Conservation (phyloP, 2,329 filamentous ascomycete species). For the Aaosphaeria pasadenensis region DNA sequence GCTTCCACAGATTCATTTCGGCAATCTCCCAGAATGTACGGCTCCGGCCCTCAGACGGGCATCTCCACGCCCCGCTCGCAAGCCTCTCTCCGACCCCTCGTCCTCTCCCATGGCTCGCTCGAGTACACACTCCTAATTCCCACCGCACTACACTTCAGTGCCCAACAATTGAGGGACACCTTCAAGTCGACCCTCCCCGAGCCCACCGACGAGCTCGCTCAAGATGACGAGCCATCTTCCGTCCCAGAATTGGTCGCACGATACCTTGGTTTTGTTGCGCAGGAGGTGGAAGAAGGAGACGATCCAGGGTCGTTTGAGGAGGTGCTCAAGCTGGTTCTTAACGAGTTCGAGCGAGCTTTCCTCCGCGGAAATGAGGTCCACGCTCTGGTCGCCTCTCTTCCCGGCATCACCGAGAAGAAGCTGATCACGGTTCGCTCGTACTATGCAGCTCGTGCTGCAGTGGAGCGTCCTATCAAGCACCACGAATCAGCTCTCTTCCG, state of each 20-base stretch:
- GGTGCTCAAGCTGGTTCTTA: constrained; percentile 85
- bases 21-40: constrained; percentile 65
- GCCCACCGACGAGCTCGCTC: constrained; percentile 94
- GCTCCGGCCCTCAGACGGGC: constrained; percentile 87
- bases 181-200: constrained; percentile 82
- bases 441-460: constrained; percentile 81
- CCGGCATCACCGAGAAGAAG: constrained; percentile 92
- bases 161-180: constrained; percentile 86
- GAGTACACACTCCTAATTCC: constrained; percentile 96
- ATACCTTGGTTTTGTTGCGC: constrained; percentile 86
- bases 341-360: constrained; percentile 95
- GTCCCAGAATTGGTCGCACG: constrained; percentile 86
- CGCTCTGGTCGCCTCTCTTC: constrained; percentile 77
- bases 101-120: constrained; percentile 87
- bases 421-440: constrained; percentile 85
- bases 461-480: constrained; percentile 80
- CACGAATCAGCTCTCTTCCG: constrained; percentile 92
- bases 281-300: constrained; percentile 88
- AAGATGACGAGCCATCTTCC: constrained; percentile 98
- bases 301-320: constrained; percentile 90
- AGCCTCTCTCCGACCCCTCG: constrained; percentile 86
- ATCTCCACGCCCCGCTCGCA: constrained; percentile 95
- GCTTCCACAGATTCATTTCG: constrained; percentile 3
- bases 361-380: constrained; percentile 96
- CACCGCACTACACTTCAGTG: constrained; percentile 93